phyloP scores from a whole-genome alignment of 805 yeast species.

The Barnettozyma populi region DNA sequence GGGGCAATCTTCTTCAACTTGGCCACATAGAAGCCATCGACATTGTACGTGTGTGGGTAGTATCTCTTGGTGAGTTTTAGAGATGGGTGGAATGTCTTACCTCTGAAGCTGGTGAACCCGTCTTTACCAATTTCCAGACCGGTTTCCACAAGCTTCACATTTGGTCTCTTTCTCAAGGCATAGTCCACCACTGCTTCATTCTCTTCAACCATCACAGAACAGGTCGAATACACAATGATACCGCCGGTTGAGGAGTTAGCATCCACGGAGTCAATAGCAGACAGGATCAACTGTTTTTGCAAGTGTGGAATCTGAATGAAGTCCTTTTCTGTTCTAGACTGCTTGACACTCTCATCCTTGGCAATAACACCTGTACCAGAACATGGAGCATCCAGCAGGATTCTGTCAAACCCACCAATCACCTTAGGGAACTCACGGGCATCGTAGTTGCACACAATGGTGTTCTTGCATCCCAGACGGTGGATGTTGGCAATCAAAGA shows the following conservation, averaged over 20 bases:
- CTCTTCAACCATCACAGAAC: conserved; percentile 98
- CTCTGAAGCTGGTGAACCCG: conserved; percentile 91
- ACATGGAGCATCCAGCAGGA: conserved; percentile 96
- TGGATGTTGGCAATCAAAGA: conserved; percentile 96
- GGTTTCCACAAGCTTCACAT: conserved; percentile 89
- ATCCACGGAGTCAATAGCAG: conserved; percentile 97
- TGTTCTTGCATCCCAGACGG: conserved; percentile 92
- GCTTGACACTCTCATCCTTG: conserved; percentile 92
- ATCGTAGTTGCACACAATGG: conserved; percentile 95
- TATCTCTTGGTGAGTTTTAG: conserved; percentile 85
- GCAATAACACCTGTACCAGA: conserved; percentile 99
- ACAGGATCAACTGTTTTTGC: conserved; percentile 86
- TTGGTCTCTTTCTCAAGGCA: conserved; percentile 92
- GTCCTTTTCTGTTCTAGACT: conserved; percentile 91
- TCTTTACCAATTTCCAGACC: conserved; percentile 92
- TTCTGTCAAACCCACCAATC: conserved; percentile 96
- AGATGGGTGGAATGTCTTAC: conserved; percentile 79
- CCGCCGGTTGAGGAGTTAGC: conserved; percentile 92
- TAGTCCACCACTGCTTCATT: conserved; percentile 98
- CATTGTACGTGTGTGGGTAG: conserved; percentile 97
- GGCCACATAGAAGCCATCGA: conserved; percentile 97
- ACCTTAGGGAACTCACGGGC: conserved; percentile 98
- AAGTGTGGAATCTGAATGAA: conserved; percentile 94
- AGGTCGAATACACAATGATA: conserved; percentile 90
- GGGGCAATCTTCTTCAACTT: conserved; percentile 89